Evolutionary conservation across 2,329 filamentous ascomycete species (phyloP), one percentile per base, ranked within the genome.

Genomic region (Paraconiothyrium brasiliense): DNA sequence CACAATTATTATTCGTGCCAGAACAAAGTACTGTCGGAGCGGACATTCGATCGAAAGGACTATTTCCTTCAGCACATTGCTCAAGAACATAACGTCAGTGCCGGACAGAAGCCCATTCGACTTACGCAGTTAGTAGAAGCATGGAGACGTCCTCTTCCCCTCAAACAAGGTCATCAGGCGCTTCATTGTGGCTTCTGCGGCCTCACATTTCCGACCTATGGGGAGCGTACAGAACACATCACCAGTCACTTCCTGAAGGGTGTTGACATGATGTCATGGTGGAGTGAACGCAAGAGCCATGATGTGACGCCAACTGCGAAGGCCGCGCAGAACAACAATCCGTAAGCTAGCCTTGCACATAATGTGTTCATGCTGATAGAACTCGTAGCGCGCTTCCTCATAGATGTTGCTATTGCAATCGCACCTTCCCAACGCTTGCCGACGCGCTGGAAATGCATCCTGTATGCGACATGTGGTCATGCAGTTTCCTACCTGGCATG

Each of bases 1-100:
- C 84, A 86, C 75, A 83, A 84, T 65, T 84, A 81, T 70, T 75
- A 78, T 37, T 76, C 84, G 6, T 91, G 89, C 70, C 85, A 86
- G 61, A 87, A 89, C 70, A 84, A 86, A 70, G 80, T 80, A 3
- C 64, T 81, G 4, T 78, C 81, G 51, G 87, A 90, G 70, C 83
- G 84, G 34, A 83, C 82, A 0, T 85, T 84, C 64, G 82, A 80
- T 54, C 76, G 82, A 43, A 83, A 84, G 65, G 83, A 85, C 67
- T 80, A 84, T 60, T 81, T 85, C 51, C 79, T 82, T 46, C 83
- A 84, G 64, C 83, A 85, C 65, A 74, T 85, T 24, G 77, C 80
- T 34, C 73, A 84, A 60, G 81, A 83, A 68, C 83, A 85, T 67
- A 79, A 80, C 65, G 76, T 79, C 27, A 69, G 62, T 41, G 66